phyloP scores from a whole-genome alignment of 2,329 filamentous ascomycete genomes.

The Ilyonectria sp. region DNA sequence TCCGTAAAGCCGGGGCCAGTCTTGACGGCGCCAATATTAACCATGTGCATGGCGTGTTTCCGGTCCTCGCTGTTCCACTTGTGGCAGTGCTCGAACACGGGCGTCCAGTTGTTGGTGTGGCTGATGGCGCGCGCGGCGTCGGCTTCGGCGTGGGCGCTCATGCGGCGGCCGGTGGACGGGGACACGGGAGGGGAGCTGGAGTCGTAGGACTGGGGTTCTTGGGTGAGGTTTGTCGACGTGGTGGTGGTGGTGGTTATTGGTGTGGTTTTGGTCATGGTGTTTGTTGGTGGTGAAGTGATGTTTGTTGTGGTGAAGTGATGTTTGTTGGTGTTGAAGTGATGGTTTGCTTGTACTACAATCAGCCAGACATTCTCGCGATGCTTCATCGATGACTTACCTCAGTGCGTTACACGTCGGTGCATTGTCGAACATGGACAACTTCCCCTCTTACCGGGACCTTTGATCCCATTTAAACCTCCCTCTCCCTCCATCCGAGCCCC shows the following conservation, averaged over 20 bases:
- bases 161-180: constrained; percentile 23
- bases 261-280: not conserved
- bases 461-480: not conserved
- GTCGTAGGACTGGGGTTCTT: constrained; percentile 8
- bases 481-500: not conserved
- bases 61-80: constrained; percentile 70
- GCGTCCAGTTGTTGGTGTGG: constrained; percentile 62
- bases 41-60: constrained; percentile 67
- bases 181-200: not conserved
- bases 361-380: not conserved
- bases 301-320: not conserved
- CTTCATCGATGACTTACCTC: not conserved
- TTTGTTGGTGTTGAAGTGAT: not conserved
- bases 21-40: constrained; percentile 54
- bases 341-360: not conserved
- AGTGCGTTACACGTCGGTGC: not conserved
- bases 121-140: constrained; percentile 53
- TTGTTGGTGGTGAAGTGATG: not conserved
- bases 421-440: not conserved
- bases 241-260: not conserved
- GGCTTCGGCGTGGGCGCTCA: constrained; percentile 41
- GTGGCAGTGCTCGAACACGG: constrained; percentile 61
- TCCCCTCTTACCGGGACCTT: not conserved
- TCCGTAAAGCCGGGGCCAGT: constrained; percentile 62
- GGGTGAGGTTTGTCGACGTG: constrained; percentile 6